Evolutionary conservation across 78 protist genomes (phyloP).

Genomic region (Isochrysis galbana): DNA sequence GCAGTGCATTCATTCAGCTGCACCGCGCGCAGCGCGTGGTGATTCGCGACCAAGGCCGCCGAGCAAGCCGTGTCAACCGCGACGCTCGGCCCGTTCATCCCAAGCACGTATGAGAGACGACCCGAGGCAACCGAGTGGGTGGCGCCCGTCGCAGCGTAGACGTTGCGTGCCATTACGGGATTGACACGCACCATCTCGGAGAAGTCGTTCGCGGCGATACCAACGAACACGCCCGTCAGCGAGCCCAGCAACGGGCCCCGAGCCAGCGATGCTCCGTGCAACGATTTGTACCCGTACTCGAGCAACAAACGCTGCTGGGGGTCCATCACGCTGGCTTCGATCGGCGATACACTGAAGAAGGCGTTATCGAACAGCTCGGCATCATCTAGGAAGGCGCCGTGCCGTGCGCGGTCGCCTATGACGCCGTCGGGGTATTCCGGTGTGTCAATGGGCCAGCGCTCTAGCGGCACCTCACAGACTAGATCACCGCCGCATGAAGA

Average conservation of each 20-base stretch:
- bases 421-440: neutral
- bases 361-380: neutral
- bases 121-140: constrained; percentile 1
- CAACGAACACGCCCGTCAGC: neutral
- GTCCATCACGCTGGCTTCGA: constrained; percentile 12
- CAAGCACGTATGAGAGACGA: constrained; percentile 71
- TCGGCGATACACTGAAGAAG: neutral
- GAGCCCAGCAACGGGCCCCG: neutral
- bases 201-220: neutral
- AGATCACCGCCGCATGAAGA: neutral
- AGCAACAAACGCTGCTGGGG: constrained; percentile 27
- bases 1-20: neutral
- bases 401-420: neutral
- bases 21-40: constrained; percentile 58
- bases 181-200: neutral
- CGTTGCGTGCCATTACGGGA: too few species aligned
- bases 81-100: constrained; percentile 77
- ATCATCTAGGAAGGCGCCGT: neutral
- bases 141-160: neutral
- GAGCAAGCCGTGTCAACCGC: constrained; percentile 88
- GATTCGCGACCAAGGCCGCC: constrained; percentile 72
- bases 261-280: neutral
- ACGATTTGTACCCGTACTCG: neutral
- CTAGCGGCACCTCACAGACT: neutral
- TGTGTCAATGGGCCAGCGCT: neutral